phyloP scores from a whole-genome alignment of 495 filamentous ascomycete genomes.

The Penicillium bialowiezense region DNA sequence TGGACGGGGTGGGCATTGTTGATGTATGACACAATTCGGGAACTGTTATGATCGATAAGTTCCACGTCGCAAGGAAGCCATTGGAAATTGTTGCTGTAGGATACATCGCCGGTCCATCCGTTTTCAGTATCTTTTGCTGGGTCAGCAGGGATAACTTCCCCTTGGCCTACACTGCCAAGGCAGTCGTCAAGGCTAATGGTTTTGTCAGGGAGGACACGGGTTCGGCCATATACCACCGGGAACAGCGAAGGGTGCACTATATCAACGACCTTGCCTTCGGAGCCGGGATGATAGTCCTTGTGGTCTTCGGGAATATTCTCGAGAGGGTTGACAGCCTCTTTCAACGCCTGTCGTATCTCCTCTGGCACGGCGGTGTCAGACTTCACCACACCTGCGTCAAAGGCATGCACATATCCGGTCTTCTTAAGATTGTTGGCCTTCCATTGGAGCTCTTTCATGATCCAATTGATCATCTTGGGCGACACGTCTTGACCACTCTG shows the following conservation, averaged over 20 bases:
- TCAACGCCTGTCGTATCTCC: slow-evolving; percentile 23
- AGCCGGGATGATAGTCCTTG: slow-evolving; percentile 60
- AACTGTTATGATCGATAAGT: slow-evolving; percentile 26
- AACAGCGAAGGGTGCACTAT: slow-evolving; percentile 62
- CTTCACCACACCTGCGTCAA: slow-evolving; percentile 34
- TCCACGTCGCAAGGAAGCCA: slow-evolving; percentile 59
- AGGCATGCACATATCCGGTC: slow-evolving; percentile 27
- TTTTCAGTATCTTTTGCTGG: not conserved
- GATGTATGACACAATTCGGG: slow-evolving; percentile 49
- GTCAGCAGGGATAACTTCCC: not conserved
- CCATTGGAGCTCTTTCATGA: slow-evolving; percentile 50
- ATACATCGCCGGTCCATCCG: too few relatives aligned
- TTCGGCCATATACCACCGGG: slow-evolving; percentile 54
- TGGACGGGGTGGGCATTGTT: slow-evolving; percentile 57
- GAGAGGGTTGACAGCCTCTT: slow-evolving; percentile 27
- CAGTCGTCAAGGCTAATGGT: slow-evolving; percentile 42
- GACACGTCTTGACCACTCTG: slow-evolving; percentile 31
- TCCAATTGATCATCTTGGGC: slow-evolving; percentile 48
- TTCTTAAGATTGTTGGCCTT: slow-evolving; percentile 32
- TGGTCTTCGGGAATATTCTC: slow-evolving; percentile 42
- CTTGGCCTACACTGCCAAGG: slow-evolving; percentile 27
- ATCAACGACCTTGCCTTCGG: slow-evolving; percentile 54
- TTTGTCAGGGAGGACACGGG: slow-evolving; percentile 39
- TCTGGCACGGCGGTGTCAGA: slow-evolving; percentile 33
- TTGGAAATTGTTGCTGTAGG: slow-evolving; percentile 43